Conservation (phyloP, 306 rosid genomes). For the Vigna nakashimae region DNA sequence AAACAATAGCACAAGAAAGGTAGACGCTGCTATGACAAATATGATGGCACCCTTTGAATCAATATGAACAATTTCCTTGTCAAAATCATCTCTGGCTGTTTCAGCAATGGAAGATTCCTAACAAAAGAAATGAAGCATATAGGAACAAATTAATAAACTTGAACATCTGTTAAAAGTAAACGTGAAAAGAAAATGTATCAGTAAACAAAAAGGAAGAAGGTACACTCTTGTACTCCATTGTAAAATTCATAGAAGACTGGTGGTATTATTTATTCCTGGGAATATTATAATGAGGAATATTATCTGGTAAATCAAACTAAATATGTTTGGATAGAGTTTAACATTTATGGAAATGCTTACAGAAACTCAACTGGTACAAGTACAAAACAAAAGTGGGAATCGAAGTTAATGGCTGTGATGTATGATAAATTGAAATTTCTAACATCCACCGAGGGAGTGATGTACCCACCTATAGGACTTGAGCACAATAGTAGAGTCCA, state of each 20-base stretch:
- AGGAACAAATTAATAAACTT: conserved; percentile 19
- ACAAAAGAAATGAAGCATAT: conserved; percentile 26
- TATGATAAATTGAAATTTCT: background rate
- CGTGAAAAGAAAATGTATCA: conserved; percentile 23
- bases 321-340: background rate
- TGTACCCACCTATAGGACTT: background rate
- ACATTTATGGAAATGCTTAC: conserved; percentile 1
- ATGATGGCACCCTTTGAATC: conserved; percentile 75
- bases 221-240: conserved; percentile 2
- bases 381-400: background rate
- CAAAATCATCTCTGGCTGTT: conserved; percentile 53
- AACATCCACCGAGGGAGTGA: background rate
- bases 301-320: background rate
- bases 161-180: conserved; percentile 29
- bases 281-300: background rate
- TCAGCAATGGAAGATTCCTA: conserved; percentile 71
- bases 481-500: too few relatives aligned
- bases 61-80: conserved; percentile 73
- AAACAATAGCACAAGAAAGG: conserved; percentile 77
- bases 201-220: conserved; percentile 32
- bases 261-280: background rate
- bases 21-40: conserved; percentile 83
- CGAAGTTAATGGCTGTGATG: background rate
- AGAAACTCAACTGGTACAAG: background rate
- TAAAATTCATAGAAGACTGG: conserved; percentile 1